A percentile compares a stretch with the other conserved stretches of the same genome.
Conservation (phyloP, 1,284 basidiomycete genomes). For the Moesziomyces aphidis region DNA sequence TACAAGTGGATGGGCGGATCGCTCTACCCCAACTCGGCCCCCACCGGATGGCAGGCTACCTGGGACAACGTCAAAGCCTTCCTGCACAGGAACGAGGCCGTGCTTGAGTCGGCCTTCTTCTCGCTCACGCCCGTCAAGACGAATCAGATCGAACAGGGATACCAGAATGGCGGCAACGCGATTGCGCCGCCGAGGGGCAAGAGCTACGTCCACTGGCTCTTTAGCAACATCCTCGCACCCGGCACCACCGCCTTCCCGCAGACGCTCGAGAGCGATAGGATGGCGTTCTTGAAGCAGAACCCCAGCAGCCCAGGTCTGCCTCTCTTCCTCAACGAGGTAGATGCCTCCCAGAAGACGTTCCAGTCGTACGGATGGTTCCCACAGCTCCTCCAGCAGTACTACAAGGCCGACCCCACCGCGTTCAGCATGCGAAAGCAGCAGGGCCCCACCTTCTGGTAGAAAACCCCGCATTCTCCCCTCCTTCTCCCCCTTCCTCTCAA, state of each 20-base stretch:
- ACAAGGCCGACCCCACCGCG: slow-evolving; percentile 27
- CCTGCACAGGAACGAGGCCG: slow-evolving; percentile 7
- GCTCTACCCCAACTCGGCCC: slow-evolving; percentile 16
- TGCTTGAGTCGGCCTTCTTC: slow-evolving; percentile 15
- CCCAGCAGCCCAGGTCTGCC: slow-evolving; percentile 26
- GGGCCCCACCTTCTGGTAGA: slow-evolving; percentile 19
- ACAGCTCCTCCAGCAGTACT: slow-evolving; percentile 23
- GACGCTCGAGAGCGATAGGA: slow-evolving; percentile 10
- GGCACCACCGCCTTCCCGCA: slow-evolving; percentile 16
- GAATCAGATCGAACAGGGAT: slow-evolving; percentile 26
- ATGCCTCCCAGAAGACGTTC: slow-evolving; percentile 29
- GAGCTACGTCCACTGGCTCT: slow-evolving; percentile 25
- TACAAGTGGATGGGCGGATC: slow-evolving; percentile 42
- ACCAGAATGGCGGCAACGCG: slow-evolving; percentile 39
- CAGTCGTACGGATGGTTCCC: slow-evolving; percentile 34
- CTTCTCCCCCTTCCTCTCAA: neutral
- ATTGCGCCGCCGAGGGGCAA: slow-evolving; percentile 18
- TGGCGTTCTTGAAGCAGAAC: slow-evolving; percentile 10
- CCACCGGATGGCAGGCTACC: slow-evolving; percentile 3
- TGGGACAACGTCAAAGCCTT: slow-evolving; percentile 15
- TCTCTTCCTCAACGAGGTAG: slow-evolving; percentile 53
- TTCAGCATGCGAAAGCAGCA: slow-evolving; percentile 25
- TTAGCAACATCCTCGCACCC: slow-evolving; percentile 5
- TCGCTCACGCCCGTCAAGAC: slow-evolving; percentile 36
- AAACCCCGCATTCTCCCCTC: neutral